Evolutionary conservation across 163 green algal genomes (phyloP).

Genomic region (Prototheca wickerhamii): DNA sequence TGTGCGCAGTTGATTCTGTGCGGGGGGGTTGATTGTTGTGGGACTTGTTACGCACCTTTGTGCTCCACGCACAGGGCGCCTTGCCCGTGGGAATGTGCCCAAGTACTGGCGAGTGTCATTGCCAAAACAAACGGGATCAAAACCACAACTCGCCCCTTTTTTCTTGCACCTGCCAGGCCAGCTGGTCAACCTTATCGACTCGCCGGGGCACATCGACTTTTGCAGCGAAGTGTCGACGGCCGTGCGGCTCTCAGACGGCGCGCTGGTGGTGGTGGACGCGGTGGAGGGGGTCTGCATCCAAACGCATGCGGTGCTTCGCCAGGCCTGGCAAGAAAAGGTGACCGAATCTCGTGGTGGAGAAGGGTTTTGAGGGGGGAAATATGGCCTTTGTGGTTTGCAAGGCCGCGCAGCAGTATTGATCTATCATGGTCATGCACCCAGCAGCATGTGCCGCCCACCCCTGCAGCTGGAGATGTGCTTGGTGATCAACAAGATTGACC

Average conservation of each 20-base stretch:
- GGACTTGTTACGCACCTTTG: no score
- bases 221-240: slow-evolving; percentile 93
- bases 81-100: no score
- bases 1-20: no score
- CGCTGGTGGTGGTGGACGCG: slow-evolving; percentile 90
- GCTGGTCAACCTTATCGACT: slow-evolving; percentile 97
- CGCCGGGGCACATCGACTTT: slow-evolving; percentile 96
- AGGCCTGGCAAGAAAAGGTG: slow-evolving; percentile 87
- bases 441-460: neutral
- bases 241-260: slow-evolving; percentile 84
- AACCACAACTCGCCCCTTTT: no score
- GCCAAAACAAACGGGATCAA: no score
- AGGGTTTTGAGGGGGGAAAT: neutral
- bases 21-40: no score
- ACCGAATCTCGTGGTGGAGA: neutral
- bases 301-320: slow-evolving; percentile 92
- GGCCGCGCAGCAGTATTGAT: no score
- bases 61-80: no score
- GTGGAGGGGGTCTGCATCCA: slow-evolving; percentile 98
- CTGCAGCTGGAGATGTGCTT: slow-evolving; percentile 70
- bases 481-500: slow-evolving; percentile 98
- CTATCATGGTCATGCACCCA: no score
- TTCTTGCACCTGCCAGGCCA: no score
- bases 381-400: no score
- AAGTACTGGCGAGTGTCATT: no score